Conservation (phyloP, 140 eudicot species). For the Erigeron philadelphicus region DNA sequence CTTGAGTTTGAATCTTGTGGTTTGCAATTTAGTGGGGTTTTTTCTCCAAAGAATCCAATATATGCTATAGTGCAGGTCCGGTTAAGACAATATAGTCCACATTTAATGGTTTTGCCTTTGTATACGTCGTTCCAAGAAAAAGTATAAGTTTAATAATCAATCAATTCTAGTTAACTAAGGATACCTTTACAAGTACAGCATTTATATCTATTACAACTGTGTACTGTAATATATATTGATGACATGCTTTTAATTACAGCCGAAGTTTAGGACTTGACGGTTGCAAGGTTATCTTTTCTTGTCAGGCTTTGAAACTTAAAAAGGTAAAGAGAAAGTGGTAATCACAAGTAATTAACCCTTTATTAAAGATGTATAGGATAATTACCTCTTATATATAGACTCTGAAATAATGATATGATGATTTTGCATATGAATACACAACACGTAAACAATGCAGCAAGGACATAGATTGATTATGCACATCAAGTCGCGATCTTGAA, state of each 20-base stretch:
- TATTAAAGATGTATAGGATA: conserved; percentile 5
- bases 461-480: conserved; percentile 22
- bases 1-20: no score
- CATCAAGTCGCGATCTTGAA: conserved; percentile 26
- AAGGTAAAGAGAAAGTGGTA: not conserved
- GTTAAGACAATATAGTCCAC: no score
- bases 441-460: conserved; percentile 6
- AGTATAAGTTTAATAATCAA: no score
- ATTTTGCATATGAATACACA: not conserved
- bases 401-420: not conserved
- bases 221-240: not conserved
- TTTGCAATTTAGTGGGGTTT: no score
- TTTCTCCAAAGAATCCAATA: no score
- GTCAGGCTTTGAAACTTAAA: not conserved
- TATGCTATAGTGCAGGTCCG: no score
- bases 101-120: no score
- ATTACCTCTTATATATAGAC: not conserved
- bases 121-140: no score
- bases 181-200: no score
- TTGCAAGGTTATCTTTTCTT: conserved; percentile 3
- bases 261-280: conserved; percentile 12
- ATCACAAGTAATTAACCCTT: not conserved
- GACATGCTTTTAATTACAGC: not conserved
- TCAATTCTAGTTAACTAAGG: no score
- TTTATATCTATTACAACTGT: not conserved